Evolutionary conservation across 1,284 basidiomycete species (phyloP), one percentile per base, ranked within the genome.

Genomic region (Naganishia sp.): DNA sequence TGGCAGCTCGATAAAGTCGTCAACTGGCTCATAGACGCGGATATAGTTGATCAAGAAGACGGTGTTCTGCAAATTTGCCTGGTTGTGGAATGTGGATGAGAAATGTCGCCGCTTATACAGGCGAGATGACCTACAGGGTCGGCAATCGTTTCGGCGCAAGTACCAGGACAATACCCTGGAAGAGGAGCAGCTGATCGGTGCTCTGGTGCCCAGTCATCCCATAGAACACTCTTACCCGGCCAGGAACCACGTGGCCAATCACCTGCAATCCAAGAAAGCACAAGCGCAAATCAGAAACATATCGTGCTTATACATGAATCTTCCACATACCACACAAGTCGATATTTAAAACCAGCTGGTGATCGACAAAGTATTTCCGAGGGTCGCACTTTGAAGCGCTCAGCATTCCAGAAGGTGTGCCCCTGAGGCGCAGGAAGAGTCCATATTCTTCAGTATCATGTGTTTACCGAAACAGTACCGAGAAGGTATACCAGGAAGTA

Each of bases 281-380:
- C 4, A 46, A 5, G 18, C 21, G 18, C 86, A 28, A 28, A 28
- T 28, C 28, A 28, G 28, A 28, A 28, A 28, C 3, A 28, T 28
- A 28, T 28, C 23, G 25, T 18, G 42, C 21, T 16, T 42, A 36
- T 42, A 21, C 49, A 39, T 13, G 15, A 28, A 28, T 28, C 28
- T 28, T 11, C 6, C 31, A 69, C 73, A 49, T 64, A 75, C 77
- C 77, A 55, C 78, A 80, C 0, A 79, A 64, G 59, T 79, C 85
- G 68, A 84, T 90, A 76, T 92, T 87, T 65, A 93, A 80, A 25
- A 88, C 83, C 69, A 91, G 75, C 28, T 79, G 76, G 70, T 93
- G 90, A 45, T 88, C 79, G 68, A 83, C 80, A 79, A 94, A 92
- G 78, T 87, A 87, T n/a, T 79, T 71, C 23, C 75, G 69, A 61